Conservation (phyloP, 2,329 filamentous ascomycete species). For the Oidium heveae region DNA sequence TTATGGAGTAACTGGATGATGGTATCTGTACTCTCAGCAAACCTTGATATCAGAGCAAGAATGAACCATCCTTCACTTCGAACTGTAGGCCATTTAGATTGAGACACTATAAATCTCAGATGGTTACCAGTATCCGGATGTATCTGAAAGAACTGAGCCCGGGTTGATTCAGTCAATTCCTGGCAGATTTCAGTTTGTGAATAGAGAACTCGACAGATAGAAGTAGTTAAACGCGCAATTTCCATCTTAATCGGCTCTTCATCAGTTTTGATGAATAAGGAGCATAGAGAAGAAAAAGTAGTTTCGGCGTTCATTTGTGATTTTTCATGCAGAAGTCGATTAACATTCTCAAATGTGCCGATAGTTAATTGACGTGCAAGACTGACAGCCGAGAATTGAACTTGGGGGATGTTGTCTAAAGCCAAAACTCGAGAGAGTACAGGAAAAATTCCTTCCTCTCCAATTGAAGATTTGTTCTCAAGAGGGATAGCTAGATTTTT, state of each 20-base stretch:
- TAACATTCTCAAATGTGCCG: conserved; percentile 26
- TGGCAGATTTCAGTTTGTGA: conserved; percentile 13
- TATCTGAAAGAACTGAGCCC: conserved; percentile 11
- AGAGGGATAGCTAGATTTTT: conserved; percentile 37
- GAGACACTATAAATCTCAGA: conserved; percentile 27
- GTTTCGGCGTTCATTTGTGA: conserved; percentile 14
- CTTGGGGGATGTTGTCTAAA: conserved; percentile 26
- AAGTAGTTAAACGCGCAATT: conserved; percentile 26
- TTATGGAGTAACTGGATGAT: conserved; percentile 20
- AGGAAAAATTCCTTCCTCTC: conserved; percentile 20
- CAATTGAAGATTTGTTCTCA: conserved; percentile 26
- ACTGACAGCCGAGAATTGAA: conserved; percentile 34
- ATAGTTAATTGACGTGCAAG: conserved; percentile 30
- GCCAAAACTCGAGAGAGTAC: conserved; percentile 28
- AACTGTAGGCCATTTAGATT: conserved; percentile 31
- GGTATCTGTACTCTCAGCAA: conserved; percentile 22
- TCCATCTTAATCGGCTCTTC: conserved; percentile 32
- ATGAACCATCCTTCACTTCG: conserved; percentile 37
- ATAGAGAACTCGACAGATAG: conserved; percentile 29
- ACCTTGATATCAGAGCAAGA: conserved; percentile 31
- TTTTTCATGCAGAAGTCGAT: conserved; percentile 19
- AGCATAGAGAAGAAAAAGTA: conserved; percentile 17
- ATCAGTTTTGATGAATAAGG: conserved; percentile 20
- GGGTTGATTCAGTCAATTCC: conserved; percentile 15
- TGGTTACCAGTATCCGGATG: conserved; percentile 14